Conservation (phyloP, 345 rosid species). For the Adansonia digitata region DNA sequence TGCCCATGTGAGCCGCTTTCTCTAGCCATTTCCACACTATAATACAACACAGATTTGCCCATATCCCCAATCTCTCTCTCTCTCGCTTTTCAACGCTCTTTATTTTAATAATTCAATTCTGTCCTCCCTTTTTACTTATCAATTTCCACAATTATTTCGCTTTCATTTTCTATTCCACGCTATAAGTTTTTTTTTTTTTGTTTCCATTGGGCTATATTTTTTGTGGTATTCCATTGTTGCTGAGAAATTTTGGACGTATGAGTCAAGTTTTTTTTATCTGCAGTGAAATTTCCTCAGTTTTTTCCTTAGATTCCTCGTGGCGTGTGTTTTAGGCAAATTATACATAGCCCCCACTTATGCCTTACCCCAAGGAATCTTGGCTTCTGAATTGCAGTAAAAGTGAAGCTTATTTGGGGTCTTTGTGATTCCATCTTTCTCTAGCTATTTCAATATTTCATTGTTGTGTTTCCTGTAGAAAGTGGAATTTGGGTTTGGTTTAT, state of each 20-base stretch:
- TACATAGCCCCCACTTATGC: slow-evolving; percentile 5
- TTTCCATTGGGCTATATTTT: not conserved
- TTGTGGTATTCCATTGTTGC: slow-evolving; percentile 8
- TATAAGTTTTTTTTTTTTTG: not conserved
- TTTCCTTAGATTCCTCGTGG: slow-evolving; percentile 14
- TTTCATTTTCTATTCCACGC: not conserved
- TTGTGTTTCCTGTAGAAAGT: not conserved
- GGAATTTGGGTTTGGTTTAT: not conserved
- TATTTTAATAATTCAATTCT: not conserved
- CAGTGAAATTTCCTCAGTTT: slow-evolving; percentile 11
- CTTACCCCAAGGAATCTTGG: slow-evolving; percentile 10
- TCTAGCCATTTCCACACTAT: slow-evolving; percentile 17
- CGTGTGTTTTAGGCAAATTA: slow-evolving; percentile 24
- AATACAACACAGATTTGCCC: slow-evolving; percentile 12
- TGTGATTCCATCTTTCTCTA: no score
- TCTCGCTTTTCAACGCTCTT: not conserved
- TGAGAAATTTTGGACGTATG: not conserved
- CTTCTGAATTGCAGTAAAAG: slow-evolving; percentile 26
- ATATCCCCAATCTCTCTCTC: slow-evolving; percentile 10
- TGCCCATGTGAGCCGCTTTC: slow-evolving; percentile 29
- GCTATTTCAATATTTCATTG: not conserved
- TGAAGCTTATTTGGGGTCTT: slow-evolving; percentile 8
- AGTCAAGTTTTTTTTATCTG: slow-evolving; percentile 18
- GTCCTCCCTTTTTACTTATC: not conserved
- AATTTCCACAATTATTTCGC: not conserved